A percentile compares a stretch with the other conserved stretches of the same genome.
Conservation (phyloP, 345 rosid genomes). For the Pugionium dolabratum region DNA sequence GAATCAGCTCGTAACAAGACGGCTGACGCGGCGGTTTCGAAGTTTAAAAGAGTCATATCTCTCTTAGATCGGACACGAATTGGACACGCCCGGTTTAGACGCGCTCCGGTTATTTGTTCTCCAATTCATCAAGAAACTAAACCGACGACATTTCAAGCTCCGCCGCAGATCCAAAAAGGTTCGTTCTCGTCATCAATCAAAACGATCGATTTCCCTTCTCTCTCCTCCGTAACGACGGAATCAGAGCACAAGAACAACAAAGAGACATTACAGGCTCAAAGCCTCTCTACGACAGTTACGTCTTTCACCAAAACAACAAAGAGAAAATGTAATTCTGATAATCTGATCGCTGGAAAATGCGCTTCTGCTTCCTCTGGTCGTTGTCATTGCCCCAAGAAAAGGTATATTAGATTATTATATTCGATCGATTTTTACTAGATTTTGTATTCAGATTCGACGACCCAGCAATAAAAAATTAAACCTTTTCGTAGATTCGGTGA, state of each 20-base stretch:
- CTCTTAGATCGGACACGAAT: conserved; percentile 77
- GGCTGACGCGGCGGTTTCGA: conserved; percentile 74
- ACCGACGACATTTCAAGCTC: conserved; percentile 66
- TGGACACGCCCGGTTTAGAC: conserved; percentile 93
- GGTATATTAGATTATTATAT: conserved; percentile 43
- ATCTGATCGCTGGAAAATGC: conserved; percentile 57
- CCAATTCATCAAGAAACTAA: conserved; percentile 25
- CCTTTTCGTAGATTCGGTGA: conserved; percentile 7
- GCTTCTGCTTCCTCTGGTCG: conserved; percentile 59
- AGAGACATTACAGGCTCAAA: conserved; percentile 36
- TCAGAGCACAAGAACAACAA: conserved; percentile 22
- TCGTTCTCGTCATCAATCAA: conserved; percentile 40
- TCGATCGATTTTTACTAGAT: neutral
- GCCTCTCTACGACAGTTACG: conserved; percentile 57
- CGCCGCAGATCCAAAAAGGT: conserved; percentile 43
- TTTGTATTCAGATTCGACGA: conserved; percentile 13
- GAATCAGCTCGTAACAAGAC: conserved; percentile 58
- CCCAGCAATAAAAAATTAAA: neutral
- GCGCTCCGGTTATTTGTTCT: conserved; percentile 51
- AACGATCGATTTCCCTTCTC: conserved; percentile 69
- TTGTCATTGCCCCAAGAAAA: conserved; percentile 94
- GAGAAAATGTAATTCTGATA: conserved; percentile 77
- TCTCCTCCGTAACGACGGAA: conserved; percentile 51
- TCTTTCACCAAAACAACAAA: conserved; percentile 54
- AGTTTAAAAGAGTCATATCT: conserved; percentile 82